phyloP scores from a whole-genome alignment of 2,329 filamentous ascomycete species.

The Orbilia oligospora region DNA sequence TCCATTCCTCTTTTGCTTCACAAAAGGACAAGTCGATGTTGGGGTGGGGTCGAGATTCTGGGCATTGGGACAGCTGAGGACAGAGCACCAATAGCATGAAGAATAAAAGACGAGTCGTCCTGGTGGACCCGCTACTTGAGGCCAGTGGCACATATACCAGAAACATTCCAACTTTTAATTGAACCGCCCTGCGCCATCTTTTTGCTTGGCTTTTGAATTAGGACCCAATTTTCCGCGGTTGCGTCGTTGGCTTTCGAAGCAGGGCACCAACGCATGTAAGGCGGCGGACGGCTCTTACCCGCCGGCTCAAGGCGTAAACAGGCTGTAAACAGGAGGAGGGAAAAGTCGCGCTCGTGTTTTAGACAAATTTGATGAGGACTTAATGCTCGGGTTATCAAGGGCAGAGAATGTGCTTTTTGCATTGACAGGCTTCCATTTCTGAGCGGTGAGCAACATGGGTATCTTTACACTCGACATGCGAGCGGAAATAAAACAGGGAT shows the following conservation, averaged over 20 bases:
- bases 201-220: slow-evolving; percentile 29
- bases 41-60: slow-evolving; percentile 26
- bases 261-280: slow-evolving; percentile 35
- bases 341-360: slow-evolving; percentile 43
- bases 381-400: slow-evolving; percentile 19
- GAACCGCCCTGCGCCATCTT: slow-evolving; percentile 59
- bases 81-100: slow-evolving; percentile 4
- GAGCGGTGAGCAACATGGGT: slow-evolving; percentile 39
- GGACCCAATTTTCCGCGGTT: slow-evolving; percentile 55
- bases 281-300: slow-evolving; percentile 39
- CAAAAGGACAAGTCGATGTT: slow-evolving; percentile 25
- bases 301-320: slow-evolving; percentile 48
- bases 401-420: slow-evolving; percentile 32
- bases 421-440: slow-evolving; percentile 36
- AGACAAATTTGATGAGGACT: slow-evolving; percentile 14
- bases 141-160: slow-evolving; percentile 38
- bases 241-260: slow-evolving; percentile 33
- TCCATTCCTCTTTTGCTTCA: slow-evolving; percentile 47
- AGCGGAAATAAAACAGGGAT: slow-evolving; percentile 60
- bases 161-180: slow-evolving; percentile 14
- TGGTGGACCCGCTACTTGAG: slow-evolving; percentile 30
- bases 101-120: slow-evolving; percentile 7
- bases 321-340: slow-evolving; percentile 21
- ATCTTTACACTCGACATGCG: slow-evolving; percentile 53
- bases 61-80: slow-evolving; percentile 13